Base-by-base conservation (phyloP, 176 grass and related monocot genomes). In the Oryza coarctata region DNA sequence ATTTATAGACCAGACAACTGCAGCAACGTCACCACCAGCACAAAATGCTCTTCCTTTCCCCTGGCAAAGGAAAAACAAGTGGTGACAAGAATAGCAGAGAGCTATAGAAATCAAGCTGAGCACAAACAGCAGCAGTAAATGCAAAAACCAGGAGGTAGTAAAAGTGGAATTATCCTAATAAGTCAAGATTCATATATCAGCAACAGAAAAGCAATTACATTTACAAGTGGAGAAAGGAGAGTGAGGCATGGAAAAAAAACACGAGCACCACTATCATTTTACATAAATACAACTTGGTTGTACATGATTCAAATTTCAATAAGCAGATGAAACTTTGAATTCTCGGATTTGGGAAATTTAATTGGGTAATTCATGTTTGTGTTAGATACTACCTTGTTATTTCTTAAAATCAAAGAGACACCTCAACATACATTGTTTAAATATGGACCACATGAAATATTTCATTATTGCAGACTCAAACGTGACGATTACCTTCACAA, bases 1-100 rank as follows among this genome's bases (percentile, higher is more conserved):
- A 38, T 55, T 91, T 85, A 89, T 82, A 80, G 77, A 68, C 26
- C 45, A 85, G 39, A 43, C 85, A 65, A 93, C 82, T 83, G 83
- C 90, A 70, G 90, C 82, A 83, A 95, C 88, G 85, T 98, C 95
- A 77, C 95, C 95, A 88, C 95, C 95, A 75, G 95, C 92, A 74
- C 90, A 98, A 93, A 98, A 95, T 88, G 95, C 95, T 89, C 95
- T 98, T 83, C 95, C 93, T 45, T 93, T 91, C 28, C 95, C 95
- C 95, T 98, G 76, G 78, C 91, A 86, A 66, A n/a, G 20, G 47
- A 57, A 23, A 57, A n/a, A 57, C 31, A 91, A 27, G 31, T 80
- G 73, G 34, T 36, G 34, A 65, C 12, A 73, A 75, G 13, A 76
- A 65, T 15, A 38, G 22, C 60, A 86, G 7, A 27, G 50, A 88